These are phyloP conservation scores for Rhododendron ovatum DNA, from an alignment of 148 eudicot species.

Conservation along the genomic window DNA sequence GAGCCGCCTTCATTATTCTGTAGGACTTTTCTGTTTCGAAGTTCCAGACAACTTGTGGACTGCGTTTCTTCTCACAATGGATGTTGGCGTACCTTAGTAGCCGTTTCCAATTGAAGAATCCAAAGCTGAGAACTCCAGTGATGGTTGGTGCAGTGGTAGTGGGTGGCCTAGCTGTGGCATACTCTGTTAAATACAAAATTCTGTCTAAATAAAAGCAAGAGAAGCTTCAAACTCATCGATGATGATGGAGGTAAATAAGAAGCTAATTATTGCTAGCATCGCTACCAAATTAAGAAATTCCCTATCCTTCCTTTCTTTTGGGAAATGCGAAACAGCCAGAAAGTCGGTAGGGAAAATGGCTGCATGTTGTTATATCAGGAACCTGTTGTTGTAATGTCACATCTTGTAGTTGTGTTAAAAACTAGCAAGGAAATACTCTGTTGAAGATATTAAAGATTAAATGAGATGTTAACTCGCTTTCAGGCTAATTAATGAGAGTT, in stretches of 20 bases:
- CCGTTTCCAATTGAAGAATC: constrained; percentile 20
- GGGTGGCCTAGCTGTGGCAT: constrained; percentile 43
- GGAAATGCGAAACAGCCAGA: not conserved
- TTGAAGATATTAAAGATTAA: not conserved
- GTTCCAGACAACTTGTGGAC: constrained; percentile 46
- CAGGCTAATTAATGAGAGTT: not conserved
- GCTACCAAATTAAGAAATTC: not conserved
- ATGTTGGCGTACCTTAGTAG: constrained; percentile 38
- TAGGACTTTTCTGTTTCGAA: constrained; percentile 62
- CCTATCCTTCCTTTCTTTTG: not conserved
- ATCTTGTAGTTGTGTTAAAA: not conserved
- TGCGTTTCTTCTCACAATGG: constrained; percentile 51
- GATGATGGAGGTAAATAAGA: not conserved
- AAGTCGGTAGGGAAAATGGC: not conserved
- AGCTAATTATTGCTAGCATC: not conserved
- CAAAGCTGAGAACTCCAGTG: constrained; percentile 20
- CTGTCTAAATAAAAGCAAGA: constrained; percentile 8
- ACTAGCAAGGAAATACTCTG: not conserved
- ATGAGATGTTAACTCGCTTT: not conserved
- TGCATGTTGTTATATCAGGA: not conserved
- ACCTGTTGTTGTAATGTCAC: not conserved
- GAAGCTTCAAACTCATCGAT: not conserved
- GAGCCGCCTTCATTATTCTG: constrained; percentile 15
- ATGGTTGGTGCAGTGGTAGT: constrained; percentile 37
- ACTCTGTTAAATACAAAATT: constrained; percentile 20